phyloP scores from a whole-genome alignment of 352 stramenopile species.

The Pythium utonaiense region DNA sequence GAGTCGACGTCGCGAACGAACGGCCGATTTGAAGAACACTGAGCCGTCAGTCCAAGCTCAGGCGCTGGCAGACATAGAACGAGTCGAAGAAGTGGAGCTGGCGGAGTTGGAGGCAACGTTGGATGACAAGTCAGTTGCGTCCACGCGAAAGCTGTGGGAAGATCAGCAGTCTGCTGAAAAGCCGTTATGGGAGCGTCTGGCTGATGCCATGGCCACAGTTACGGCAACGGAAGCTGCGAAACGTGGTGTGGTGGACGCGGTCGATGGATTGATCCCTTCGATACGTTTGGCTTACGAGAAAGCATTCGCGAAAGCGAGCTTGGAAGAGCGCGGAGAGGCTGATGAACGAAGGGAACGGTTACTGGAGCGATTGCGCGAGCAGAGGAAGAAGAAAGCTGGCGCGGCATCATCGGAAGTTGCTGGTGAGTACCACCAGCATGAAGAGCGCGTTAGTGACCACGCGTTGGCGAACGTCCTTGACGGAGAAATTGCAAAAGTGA shows the following conservation, averaged over 20 bases:
- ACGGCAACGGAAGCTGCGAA: background rate
- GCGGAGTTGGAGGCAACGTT: background rate
- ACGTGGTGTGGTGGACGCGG: background rate
- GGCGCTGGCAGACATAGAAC: background rate
- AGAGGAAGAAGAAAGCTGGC: background rate
- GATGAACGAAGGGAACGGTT: background rate
- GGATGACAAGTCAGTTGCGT: background rate
- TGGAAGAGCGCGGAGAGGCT: background rate
- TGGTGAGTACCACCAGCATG: background rate
- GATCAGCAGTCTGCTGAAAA: background rate
- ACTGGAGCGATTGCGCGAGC: background rate
- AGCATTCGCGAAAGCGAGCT: background rate
- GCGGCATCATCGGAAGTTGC: background rate
- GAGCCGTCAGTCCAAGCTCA: background rate
- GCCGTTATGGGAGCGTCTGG: background rate
- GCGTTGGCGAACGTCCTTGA: background rate
- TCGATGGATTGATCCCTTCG: background rate
- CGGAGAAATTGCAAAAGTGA: slow-evolving; percentile 15
- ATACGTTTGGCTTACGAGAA: background rate
- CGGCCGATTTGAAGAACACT: background rate
- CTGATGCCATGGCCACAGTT: background rate
- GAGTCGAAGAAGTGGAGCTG: background rate
- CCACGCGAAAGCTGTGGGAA: background rate
- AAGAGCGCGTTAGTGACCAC: background rate
- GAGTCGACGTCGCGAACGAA: background rate